These are phyloP conservation scores for Camellia oleifera DNA, from an alignment of 179 eudicot species.

Conservation along the genomic window DNA sequence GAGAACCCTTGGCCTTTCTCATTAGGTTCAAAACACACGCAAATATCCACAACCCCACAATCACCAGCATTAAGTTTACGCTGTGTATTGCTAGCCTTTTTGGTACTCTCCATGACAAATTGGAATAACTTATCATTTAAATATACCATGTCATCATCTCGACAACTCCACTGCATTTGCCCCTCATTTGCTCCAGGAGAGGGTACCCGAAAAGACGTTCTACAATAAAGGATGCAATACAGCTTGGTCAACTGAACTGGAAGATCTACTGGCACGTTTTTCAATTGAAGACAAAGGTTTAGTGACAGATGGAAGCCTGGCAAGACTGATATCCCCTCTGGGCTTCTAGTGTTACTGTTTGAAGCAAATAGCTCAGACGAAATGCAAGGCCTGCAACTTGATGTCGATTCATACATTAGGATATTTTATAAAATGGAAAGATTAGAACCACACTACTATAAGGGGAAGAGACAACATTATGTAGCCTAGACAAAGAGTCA, in stretches of 20 bases:
- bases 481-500: too few relatives aligned
- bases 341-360: constrained; percentile 32
- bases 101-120: constrained; percentile 32
- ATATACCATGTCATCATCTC: constrained; percentile 46
- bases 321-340: constrained; percentile 33
- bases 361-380: constrained; percentile 51
- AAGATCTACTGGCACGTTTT: constrained; percentile 40
- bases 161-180: constrained; percentile 27
- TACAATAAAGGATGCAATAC: constrained; percentile 63
- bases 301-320: constrained; percentile 58
- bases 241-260: constrained; percentile 37
- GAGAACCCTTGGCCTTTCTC: constrained; percentile 73
- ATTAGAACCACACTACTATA: background rate
- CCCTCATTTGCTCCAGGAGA: constrained; percentile 21
- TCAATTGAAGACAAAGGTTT: constrained; percentile 66
- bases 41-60: constrained; percentile 33
- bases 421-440: background rate
- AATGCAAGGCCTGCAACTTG: constrained; percentile 52
- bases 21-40: constrained; percentile 46
- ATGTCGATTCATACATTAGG: constrained; percentile 8
- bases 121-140: constrained; percentile 51
- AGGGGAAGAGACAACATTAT: too few relatives aligned
- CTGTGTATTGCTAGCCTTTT: background rate
- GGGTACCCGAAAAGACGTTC: constrained; percentile 25
- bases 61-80: constrained; percentile 17